phyloP scores from a whole-genome alignment of 1,139 yeast species.

The Suhomyces kunorum region DNA sequence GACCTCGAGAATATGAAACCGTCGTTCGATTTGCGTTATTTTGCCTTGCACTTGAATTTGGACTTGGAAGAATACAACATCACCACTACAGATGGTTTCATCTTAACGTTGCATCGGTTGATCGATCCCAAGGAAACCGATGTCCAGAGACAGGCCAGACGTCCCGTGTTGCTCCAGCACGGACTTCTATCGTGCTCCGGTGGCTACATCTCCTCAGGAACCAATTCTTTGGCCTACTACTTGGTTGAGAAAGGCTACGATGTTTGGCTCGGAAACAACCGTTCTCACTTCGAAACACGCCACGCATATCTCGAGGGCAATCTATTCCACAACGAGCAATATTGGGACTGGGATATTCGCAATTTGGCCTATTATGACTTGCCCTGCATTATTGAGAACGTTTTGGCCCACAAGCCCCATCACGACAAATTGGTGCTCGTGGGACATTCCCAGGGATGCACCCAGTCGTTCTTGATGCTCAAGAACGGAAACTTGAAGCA shows the following conservation, averaged over 20 bases:
- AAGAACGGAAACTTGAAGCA: slow-evolving; percentile 34
- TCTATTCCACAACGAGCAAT: slow-evolving; percentile 50
- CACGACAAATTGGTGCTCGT: slow-evolving; percentile 58
- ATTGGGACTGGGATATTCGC: slow-evolving; percentile 85
- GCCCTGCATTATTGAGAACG: slow-evolving; percentile 67
- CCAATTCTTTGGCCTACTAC: slow-evolving; percentile 69
- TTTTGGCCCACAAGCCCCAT: slow-evolving; percentile 45
- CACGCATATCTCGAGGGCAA: slow-evolving; percentile 47
- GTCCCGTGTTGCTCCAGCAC: slow-evolving; percentile 76
- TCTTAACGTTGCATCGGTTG: slow-evolving; percentile 63
- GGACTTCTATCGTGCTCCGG: slow-evolving; percentile 89
- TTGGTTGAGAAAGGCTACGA: slow-evolving; percentile 70
- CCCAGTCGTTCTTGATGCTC: slow-evolving; percentile 71
- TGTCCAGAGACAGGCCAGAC: slow-evolving; percentile 29
- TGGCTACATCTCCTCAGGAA: slow-evolving; percentile 77
- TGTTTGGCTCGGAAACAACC: slow-evolving; percentile 91
- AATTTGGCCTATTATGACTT: slow-evolving; percentile 80
- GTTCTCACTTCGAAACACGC: slow-evolving; percentile 78
- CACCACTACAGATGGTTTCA: slow-evolving; percentile 79
- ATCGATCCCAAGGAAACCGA: slow-evolving; percentile 50
- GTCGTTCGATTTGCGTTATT: slow-evolving; percentile 56
- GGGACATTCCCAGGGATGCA: slow-evolving; percentile 93
- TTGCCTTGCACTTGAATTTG: slow-evolving; percentile 60
- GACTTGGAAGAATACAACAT: slow-evolving; percentile 60
- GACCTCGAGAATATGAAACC: slow-evolving; percentile 32